phyloP scores from a whole-genome alignment of 1,284 basidiomycete genomes.

The Lignosus rhinocerotis region DNA sequence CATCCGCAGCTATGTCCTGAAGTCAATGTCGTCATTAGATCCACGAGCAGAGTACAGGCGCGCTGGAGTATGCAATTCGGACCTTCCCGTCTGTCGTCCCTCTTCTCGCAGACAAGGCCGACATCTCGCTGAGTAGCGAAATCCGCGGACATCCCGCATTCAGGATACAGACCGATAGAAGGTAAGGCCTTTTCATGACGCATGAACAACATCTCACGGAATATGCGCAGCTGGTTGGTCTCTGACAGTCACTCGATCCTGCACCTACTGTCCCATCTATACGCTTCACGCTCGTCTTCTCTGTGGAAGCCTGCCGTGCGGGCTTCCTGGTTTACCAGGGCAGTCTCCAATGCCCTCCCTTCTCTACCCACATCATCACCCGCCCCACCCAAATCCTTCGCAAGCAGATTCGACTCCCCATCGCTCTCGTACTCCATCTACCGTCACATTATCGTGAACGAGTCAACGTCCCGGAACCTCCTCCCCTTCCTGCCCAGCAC shows the following conservation, averaged over 20 bases:
- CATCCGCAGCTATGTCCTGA: not conserved
- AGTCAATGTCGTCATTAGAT: conserved; percentile 33
- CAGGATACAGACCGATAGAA: conserved; percentile 66
- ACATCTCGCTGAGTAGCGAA: conserved; percentile 60
- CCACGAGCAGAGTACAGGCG: conserved; percentile 60
- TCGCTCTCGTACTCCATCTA: conserved; percentile 57
- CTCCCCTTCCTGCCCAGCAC: conserved; percentile 71
- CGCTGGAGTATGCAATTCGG: conserved; percentile 70
- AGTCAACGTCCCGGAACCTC: conserved; percentile 58
- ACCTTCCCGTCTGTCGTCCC: conserved; percentile 81
- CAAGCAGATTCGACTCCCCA: conserved; percentile 43
- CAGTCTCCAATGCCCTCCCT: conserved; percentile 39
- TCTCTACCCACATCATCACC: conserved; percentile 36
- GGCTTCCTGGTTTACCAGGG: conserved; percentile 70
- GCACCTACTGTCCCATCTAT: conserved; percentile 82
- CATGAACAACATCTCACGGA: not conserved
- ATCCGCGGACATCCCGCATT: conserved; percentile 65
- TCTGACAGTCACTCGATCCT: conserved; percentile 40
- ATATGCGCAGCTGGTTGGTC: conserved; percentile 8
- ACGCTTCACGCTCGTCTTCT: conserved; percentile 72
- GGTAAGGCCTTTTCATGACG: conserved; percentile 38
- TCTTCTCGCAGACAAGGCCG: conserved; percentile 82
- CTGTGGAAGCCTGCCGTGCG: conserved; percentile 79
- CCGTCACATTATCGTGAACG: conserved; percentile 75
- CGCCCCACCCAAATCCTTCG: conserved; percentile 40